Base-by-base conservation (phyloP, 1,284 basidiomycete genomes). In the Phlebopus sp. region DNA sequence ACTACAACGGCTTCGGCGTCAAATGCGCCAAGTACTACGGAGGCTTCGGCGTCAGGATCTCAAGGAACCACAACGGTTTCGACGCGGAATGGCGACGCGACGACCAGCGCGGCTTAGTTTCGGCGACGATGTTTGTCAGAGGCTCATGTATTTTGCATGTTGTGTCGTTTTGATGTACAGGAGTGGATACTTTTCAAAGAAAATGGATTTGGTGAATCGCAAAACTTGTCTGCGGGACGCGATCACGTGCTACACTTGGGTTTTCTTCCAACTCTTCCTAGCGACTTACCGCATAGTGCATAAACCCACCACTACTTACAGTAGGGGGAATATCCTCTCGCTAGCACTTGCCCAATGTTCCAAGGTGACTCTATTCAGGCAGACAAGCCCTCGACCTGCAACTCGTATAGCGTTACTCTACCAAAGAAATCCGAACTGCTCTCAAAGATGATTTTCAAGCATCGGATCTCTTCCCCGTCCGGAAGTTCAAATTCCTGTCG, bases 351-450 rank as follows among this genome's bases (percentile, higher is more conserved):
- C 25, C 8, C 8, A 9, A 13, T 9, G 37, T 41, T 17, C 8
- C 21, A 17, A 11, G n/a, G 17, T 19, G 21, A 13, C 19, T 37
- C 19, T 29, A 31, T 39, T 30, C 19, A 48, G 6, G 39, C 25
- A 21, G 32, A 42, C 21, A 41, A 30, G 8, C 81, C 81, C 44
- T 79, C 70, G 19, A 88, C 45, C 53, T 71, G 72, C 30, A 89
- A 57, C 59, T 87, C 81, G 58, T 88, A 89, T 44, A 89, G 62
- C 8, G 80, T 87, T 42, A 90, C 76, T 59, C 86, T 74, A 41
- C 86, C 86, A 59, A 89, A 90, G 57, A 89, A 84, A 65, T 89
- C 86, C 13, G 86, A 88, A 60, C 86, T 87, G 60, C 80, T 76
- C 55, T 87, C 81, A 55, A 90, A 90, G 2, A 84, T 68, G n/a